Conservation (phyloP, 129 eudicot genomes). For the Artemisia annua region DNA sequence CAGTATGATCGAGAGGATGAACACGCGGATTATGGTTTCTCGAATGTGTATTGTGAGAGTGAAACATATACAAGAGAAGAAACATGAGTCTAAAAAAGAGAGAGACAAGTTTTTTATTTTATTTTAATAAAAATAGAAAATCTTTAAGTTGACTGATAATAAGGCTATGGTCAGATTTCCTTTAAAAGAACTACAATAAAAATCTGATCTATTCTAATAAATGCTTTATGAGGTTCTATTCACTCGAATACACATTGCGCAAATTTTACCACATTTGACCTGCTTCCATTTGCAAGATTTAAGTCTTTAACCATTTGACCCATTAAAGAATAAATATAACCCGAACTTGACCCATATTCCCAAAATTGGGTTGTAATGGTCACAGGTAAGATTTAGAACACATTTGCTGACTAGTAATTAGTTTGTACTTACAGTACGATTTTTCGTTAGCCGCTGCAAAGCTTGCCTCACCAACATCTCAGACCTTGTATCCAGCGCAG, state of each 20-base stretch:
- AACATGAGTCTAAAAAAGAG: no score
- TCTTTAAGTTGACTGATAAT: no score
- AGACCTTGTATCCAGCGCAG: conserved; percentile 80
- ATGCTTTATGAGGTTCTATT: background rate
- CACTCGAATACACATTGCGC: background rate
- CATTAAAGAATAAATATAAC: no score
- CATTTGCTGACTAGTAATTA: background rate
- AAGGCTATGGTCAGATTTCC: no score
- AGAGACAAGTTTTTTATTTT: no score
- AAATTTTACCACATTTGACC: conserved; percentile 1
- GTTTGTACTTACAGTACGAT: conserved; percentile 60
- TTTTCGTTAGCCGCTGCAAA: conserved; percentile 69
- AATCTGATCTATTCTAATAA: background rate
- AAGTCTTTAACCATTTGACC: no score
- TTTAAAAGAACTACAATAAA: background rate
- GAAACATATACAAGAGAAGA: no score
- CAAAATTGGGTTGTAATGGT: background rate
- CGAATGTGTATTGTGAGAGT: no score
- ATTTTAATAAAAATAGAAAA: no score
- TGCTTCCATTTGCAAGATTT: background rate
- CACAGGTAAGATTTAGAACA: background rate
- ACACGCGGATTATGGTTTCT: no score
- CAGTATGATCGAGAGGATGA: no score
- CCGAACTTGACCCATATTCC: background rate
- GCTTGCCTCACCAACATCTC: conserved; percentile 96